phyloP scores from a whole-genome alignment of 495 filamentous ascomycete genomes.

The Aspergillus coremiiformis region DNA sequence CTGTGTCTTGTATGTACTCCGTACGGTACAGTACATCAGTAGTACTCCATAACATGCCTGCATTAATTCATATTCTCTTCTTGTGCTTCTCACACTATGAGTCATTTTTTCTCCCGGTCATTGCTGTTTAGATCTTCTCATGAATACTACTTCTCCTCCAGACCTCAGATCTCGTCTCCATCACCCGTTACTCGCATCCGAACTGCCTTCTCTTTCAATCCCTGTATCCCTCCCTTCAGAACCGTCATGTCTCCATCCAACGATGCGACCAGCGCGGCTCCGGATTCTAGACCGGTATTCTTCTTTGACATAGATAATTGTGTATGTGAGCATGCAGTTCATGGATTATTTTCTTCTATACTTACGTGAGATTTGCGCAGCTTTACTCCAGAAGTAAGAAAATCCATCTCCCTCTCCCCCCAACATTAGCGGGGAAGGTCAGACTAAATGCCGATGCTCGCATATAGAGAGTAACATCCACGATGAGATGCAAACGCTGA shows the following conservation, averaged over 20 bases:
- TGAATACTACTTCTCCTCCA: neutral
- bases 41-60: too few relatives aligned
- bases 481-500: conserved; percentile 65
- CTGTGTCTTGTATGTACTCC: neutral
- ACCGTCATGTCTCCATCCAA: conserved; percentile 21
- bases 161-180: neutral
- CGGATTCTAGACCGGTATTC: conserved; percentile 53
- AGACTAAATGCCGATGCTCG: conserved; percentile 3
- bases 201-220: neutral
- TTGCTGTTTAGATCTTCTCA: conserved; percentile 4
- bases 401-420: neutral
- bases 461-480: conserved; percentile 57
- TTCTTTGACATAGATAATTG: conserved; percentile 99
- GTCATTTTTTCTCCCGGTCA: conserved; percentile 3
- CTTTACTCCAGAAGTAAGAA: conserved; percentile 46
- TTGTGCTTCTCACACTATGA: conserved; percentile 1
- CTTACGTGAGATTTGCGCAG: conserved; percentile 22
- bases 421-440: neutral
- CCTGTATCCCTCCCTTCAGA: neutral
- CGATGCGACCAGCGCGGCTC: conserved; percentile 5
- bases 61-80: too few relatives aligned
- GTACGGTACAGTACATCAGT: too few relatives aligned
- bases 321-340: conserved; percentile 38
- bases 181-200: neutral
- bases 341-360: neutral